These are phyloP conservation scores for Penicillium expansum DNA, from an alignment of 2,329 filamentous ascomycete genomes.

Conservation along the genomic window DNA sequence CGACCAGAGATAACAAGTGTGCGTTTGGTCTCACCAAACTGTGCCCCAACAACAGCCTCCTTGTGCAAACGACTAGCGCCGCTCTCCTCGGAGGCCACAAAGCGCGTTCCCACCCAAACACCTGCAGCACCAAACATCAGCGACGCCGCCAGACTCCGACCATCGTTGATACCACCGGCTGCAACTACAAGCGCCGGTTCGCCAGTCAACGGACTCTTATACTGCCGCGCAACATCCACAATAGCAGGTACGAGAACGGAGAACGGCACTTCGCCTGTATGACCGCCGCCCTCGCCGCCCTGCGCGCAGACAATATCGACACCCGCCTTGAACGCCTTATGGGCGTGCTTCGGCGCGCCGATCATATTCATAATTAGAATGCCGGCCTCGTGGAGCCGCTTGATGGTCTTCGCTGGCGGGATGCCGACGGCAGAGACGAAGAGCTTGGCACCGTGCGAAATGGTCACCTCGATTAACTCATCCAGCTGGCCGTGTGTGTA, in stretches of 20 bases:
- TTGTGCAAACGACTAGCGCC: conserved; percentile 81
- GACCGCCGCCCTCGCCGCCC: conserved; percentile 88
- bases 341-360: conserved; percentile 83
- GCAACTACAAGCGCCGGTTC: conserved; percentile 76
- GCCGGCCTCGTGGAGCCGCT: conserved; percentile 71
- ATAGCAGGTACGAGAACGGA: conserved; percentile 85
- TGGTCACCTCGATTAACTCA: conserved; percentile 81
- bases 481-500: conserved; percentile 89
- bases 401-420: conserved; percentile 70
- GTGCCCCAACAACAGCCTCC: conserved; percentile 74
- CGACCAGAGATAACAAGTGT: conserved; percentile 81
- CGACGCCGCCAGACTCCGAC: conserved; percentile 72
- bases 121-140: conserved; percentile 85
- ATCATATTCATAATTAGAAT: conserved; percentile 98
- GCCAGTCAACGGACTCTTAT: conserved; percentile 69
- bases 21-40: conserved; percentile 73
- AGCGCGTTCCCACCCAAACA: conserved; percentile 93
- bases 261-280: conserved; percentile 83
- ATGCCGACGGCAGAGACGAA: conserved; percentile 90
- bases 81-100: conserved; percentile 80
- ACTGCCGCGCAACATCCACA: conserved; percentile 74
- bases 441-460: conserved; percentile 76
- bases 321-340: conserved; percentile 80
- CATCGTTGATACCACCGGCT: conserved; percentile 82
- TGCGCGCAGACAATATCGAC: conserved; percentile 92